Conservation (phyloP, 768 basidiomycete genomes). For the Psilocybe cubensis region DNA sequence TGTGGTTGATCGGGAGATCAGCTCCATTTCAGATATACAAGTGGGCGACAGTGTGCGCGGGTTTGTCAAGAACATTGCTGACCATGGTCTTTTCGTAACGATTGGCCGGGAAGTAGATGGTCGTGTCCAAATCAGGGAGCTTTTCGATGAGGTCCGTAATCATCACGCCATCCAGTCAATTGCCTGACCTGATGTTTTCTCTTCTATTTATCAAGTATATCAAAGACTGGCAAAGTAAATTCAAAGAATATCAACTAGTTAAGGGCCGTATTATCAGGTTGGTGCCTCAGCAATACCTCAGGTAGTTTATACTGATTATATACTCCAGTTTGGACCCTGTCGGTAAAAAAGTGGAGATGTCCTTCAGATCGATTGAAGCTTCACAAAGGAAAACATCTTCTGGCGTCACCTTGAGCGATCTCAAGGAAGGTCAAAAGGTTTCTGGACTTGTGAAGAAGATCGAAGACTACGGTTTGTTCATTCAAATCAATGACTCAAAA, state of each 20-base stretch:
- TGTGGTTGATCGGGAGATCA: constrained; percentile 72
- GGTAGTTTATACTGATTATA: background rate
- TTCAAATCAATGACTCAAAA: constrained; percentile 84
- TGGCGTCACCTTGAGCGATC: constrained; percentile 51
- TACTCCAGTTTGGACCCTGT: constrained; percentile 64
- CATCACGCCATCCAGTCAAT: background rate
- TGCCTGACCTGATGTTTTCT: constrained; percentile 8
- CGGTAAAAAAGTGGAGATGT: constrained; percentile 87
- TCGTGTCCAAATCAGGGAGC: constrained; percentile 90
- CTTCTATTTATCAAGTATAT: constrained; percentile 65
- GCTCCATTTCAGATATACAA: constrained; percentile 60
- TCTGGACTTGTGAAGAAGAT: constrained; percentile 78
- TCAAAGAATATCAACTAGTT: constrained; percentile 81
- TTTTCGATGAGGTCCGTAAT: constrained; percentile 77
- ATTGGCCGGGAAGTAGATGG: constrained; percentile 86
- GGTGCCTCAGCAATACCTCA: constrained; percentile 12
- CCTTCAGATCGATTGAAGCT: constrained; percentile 73
- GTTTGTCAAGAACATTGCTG: constrained; percentile 85
- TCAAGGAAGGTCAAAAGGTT: constrained; percentile 81
- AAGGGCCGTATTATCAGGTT: constrained; percentile 85
- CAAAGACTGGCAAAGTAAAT: constrained; percentile 92
- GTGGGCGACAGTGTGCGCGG: constrained; percentile 82
- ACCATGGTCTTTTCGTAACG: constrained; percentile 88
- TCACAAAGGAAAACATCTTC: constrained; percentile 38
- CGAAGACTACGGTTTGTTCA: constrained; percentile 91